Evolutionary conservation across 2,329 filamentous ascomycete species (phyloP), one percentile per base, ranked within the genome.

Genomic region (Clonostachys solani): DNA sequence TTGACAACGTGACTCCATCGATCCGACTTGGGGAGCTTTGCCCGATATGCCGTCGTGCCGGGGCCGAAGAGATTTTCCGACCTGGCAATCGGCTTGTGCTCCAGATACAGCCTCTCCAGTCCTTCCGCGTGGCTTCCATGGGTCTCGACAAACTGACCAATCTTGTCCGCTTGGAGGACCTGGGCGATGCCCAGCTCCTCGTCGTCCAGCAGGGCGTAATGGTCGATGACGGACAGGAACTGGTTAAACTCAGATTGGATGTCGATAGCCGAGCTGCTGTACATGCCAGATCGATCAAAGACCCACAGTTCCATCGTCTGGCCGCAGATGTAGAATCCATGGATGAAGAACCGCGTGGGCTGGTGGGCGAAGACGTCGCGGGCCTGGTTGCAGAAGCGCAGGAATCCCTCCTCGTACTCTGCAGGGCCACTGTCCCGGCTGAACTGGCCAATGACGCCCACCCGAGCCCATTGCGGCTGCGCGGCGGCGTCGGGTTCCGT

Each of bases 261-360:
- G 19, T 48, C 47, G 23, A 41, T 44, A 12, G 41, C 12, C 1
- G 44, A 53, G 2, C 48, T 49, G 42, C 52, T 50, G 6, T 54
- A 57, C 12, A 49, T 6, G 2, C 57, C 57, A 10, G 53, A 49
- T 3, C 55, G 48, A 40, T 53, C 50, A 6, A 58, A 59, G 6
- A 59, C 35, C 52, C 52, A 54, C n/a, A 56, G 44, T 42, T 59
- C 54, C 47, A 56, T 49, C 19, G 29, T 50, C 1, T 48, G 49
- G 10, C 37, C 49, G 33, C 15, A 38, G 15, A 54, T 29, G 3
- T 17, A 33, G 40, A 48, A 56, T 4, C 42, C 55, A 19, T 56
- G 53, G 4, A 53, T 19, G 17, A n/a, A 38, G 36, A 38, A 18
- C 15, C 36, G 36, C 17, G 36, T 38, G 15, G 36, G 36, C 36